Evolutionary conservation across 2,329 filamentous ascomycete species (phyloP).

Genomic region (Hysterium pulicare): DNA sequence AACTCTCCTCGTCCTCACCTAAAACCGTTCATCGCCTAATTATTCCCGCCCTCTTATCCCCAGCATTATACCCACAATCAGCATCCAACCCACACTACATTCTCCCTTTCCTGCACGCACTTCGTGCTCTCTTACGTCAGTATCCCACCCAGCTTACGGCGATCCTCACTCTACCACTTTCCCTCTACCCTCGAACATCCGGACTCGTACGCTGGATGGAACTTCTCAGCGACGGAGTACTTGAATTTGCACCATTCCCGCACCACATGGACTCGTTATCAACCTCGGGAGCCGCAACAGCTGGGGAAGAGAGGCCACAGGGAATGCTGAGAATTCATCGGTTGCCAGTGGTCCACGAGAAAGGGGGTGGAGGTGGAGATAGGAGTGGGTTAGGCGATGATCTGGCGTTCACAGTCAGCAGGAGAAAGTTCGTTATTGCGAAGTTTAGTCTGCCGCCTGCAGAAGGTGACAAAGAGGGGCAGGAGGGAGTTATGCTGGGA

Average conservation of each 20-base stretch:
- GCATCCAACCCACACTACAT: slow-evolving; percentile 68
- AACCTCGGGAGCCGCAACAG: slow-evolving; percentile 49
- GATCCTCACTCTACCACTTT: slow-evolving; percentile 73
- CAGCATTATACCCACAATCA: slow-evolving; percentile 72
- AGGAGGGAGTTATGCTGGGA: slow-evolving; percentile 43
- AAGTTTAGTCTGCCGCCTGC: slow-evolving; percentile 87
- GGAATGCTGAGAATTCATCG: slow-evolving; percentile 81
- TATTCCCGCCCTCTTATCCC: slow-evolving; percentile 81
- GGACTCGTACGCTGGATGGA: slow-evolving; percentile 86
- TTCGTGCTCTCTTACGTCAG: slow-evolving; percentile 71
- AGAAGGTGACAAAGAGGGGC: slow-evolving; percentile 67
- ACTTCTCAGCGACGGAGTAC: slow-evolving; percentile 75
- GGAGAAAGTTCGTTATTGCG: slow-evolving; percentile 78
- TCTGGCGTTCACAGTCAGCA: slow-evolving; percentile 84
- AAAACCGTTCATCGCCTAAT: slow-evolving; percentile 73
- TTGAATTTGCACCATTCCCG: slow-evolving; percentile 76
- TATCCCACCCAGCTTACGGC: slow-evolving; percentile 64
- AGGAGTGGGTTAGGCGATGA: slow-evolving; percentile 69
- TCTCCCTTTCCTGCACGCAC: slow-evolving; percentile 74
- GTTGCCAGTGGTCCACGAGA: slow-evolving; percentile 81
- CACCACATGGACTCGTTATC: slow-evolving; percentile 53
- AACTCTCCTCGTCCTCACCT: slow-evolving; percentile 49
- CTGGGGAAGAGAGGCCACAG: slow-evolving; percentile 72
- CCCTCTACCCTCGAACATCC: slow-evolving; percentile 71
- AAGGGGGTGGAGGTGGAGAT: slow-evolving; percentile 72